A percentile compares a stretch with the other conserved stretches of the same genome.
phyloP scores from a whole-genome alignment of 1,284 basidiomycete species.

The Athelia sp. region DNA sequence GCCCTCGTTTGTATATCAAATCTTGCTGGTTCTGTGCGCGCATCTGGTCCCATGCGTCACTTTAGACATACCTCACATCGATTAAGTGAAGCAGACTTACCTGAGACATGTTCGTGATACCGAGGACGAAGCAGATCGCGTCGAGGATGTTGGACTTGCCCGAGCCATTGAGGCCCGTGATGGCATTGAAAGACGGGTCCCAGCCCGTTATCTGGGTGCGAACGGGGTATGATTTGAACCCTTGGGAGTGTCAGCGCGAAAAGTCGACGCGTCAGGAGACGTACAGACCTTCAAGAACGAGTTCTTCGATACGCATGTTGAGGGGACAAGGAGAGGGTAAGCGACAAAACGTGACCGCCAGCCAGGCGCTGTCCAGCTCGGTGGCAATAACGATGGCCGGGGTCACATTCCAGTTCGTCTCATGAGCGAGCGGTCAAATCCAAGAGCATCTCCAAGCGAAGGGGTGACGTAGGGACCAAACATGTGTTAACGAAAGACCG shows the following conservation, averaged over 20 bases:
- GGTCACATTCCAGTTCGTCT: no score
- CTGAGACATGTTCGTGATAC: constrained; percentile 89
- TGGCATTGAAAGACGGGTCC: constrained; percentile 96
- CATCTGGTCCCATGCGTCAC: constrained; percentile 50
- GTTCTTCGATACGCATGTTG: constrained; percentile 77
- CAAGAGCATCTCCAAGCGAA: no score
- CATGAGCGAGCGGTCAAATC: no score
- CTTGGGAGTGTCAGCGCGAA: constrained; percentile 31
- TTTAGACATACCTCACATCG: background rate
- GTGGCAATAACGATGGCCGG: no score
- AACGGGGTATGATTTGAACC: constrained; percentile 96
- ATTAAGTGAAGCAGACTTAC: constrained; percentile 33
- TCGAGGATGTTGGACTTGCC: constrained; percentile 98
- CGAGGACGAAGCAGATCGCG: constrained; percentile 96
- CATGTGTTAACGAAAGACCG: no score
- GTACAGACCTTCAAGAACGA: constrained; percentile 70
- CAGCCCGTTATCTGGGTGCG: constrained; percentile 93
- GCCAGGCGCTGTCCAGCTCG: no score
- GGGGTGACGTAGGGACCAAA: no score
- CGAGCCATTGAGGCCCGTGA: constrained; percentile 92
- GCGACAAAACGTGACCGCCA: no score
- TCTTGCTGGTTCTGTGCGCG: constrained; percentile 96
- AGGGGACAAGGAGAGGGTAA: background rate
- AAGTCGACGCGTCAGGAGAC: background rate
- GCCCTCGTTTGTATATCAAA: constrained; percentile 96